Evolutionary conservation across 2,329 filamentous ascomycete genomes (phyloP), one percentile per base, ranked within the genome.

Genomic region (Alternaria gaisen): DNA sequence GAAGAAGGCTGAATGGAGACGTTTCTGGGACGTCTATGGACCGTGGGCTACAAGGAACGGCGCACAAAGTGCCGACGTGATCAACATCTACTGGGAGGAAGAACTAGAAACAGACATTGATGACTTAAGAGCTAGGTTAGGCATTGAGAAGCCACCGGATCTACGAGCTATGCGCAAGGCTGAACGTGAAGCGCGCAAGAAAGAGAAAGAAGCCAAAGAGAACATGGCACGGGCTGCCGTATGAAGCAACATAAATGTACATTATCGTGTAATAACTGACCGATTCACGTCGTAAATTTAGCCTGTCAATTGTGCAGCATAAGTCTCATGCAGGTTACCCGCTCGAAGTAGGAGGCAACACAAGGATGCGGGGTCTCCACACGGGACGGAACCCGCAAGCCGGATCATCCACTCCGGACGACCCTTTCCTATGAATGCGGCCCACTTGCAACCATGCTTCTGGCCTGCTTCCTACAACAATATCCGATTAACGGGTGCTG

Each of bases 1-100:
- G 73, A 91, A 91, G 76, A 83, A 83, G 30, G 83, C 82, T 14
- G 88, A 91, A 72, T 82, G 87, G 77, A 80, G 84, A 71, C 81
- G 90, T 58, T 95, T 98, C 73, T 90, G 86, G 73, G 79, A 81
- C 5, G 88, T 88, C 1, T 97, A 97, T 79, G 82, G 94, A 53
- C 95, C 95, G 1, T 99, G 95, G 95, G 95, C 95, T 36, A 80
- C 97, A 44, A 83, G 87, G 55, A 98, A 97, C 77, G 95, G 95
- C 14, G 78, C 93, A 66, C 82, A 86, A 56, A 86, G 88, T 48
- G 88, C 91, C 72, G 92, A 97, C 74, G 83, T 98, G 34, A 94
- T 99, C 68, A 97, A 97, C 78, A 90, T 99, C 1, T 99, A 97
- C 76, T 99, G 95, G 95, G 95, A 99, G 80, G 93, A 98, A 83